phyloP scores from a whole-genome alignment of 2,329 filamentous ascomycete species.

The Peltaster fructicola region DNA sequence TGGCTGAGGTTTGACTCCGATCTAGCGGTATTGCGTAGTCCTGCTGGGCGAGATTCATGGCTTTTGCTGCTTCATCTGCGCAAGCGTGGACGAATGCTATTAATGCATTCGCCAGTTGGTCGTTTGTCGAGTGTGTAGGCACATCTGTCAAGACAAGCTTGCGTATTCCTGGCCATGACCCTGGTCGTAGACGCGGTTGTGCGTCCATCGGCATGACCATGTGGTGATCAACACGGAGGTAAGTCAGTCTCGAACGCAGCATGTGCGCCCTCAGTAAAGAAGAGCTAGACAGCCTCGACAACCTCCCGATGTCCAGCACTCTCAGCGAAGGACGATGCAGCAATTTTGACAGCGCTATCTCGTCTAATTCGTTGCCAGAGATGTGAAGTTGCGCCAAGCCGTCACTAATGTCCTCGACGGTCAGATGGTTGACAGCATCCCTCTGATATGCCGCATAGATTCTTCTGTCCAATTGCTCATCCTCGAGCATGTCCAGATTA shows the following conservation, averaged over 20 bases:
- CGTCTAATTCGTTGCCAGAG: constrained; percentile 36
- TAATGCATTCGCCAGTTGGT: constrained; percentile 28
- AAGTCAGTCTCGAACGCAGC: constrained; percentile 33
- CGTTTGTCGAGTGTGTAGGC: constrained; percentile 20
- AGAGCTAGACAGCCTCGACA: no score
- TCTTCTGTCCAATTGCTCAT: no score
- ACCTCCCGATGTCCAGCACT: no score
- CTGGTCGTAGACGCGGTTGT: no score
- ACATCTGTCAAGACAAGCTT: constrained; percentile 40
- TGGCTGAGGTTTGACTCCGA: constrained; percentile 29
- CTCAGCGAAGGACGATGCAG: no score
- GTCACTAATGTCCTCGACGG: constrained; percentile 36
- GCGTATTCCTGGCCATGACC: no score
- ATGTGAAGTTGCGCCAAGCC: constrained; percentile 45
- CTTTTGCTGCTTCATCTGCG: constrained; percentile 36
- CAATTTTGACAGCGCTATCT: no score
- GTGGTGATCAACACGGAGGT: constrained; percentile 37
- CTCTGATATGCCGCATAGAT: no score
- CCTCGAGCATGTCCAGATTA: no score
- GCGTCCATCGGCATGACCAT: no score
- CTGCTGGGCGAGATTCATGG: constrained; percentile 33
- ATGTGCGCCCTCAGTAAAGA: no score
- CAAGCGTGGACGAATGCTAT: constrained; percentile 39
- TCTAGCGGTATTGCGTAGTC: constrained; percentile 43
- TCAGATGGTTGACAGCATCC: constrained; percentile 35